These are phyloP conservation scores for Sarcodon aspratus DNA, from an alignment of 768 basidiomycete species.

Conservation along the genomic window DNA sequence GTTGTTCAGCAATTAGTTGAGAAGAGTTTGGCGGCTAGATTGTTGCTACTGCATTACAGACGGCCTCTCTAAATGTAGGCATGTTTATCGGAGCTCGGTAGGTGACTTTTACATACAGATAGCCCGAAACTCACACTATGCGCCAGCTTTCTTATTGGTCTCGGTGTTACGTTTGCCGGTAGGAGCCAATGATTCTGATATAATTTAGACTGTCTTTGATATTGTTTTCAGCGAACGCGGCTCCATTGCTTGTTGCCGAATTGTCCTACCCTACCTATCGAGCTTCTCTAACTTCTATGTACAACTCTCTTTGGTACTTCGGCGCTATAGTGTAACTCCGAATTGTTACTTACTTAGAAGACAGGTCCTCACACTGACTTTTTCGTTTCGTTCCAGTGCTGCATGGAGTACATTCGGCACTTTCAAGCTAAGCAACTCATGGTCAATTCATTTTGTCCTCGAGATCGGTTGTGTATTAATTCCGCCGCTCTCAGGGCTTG, in stretches of 20 bases:
- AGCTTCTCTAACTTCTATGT: constrained; percentile 63
- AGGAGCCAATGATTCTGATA: constrained; percentile 8
- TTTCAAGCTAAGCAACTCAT: not conserved
- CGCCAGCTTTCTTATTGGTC: constrained; percentile 56
- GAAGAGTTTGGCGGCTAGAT: not conserved
- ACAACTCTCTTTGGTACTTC: constrained; percentile 82
- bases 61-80: constrained; percentile 56
- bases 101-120: constrained; percentile 7
- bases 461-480: not conserved
- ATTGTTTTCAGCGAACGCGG: constrained; percentile 41
- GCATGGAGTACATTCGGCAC: not conserved
- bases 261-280: constrained; percentile 80
- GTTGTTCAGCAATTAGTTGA: not conserved
- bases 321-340: constrained; percentile 60
- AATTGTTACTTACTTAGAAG: not conserved
- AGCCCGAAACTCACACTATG: not conserved
- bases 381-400: constrained; percentile 20
- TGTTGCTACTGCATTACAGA: constrained; percentile 55
- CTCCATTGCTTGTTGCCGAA: constrained; percentile 79
- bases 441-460: not conserved
- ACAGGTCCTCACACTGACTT: not conserved
- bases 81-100: constrained; percentile 78
- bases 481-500: constrained; percentile 46
- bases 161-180: constrained; percentile 65
- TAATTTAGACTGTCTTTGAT: constrained; percentile 10